Evolutionary conservation across 371 early-diverging fungal genomes (phyloP), one percentile per base, ranked within the genome.

Genomic region (Thermomucor indicae-seudaticae): DNA sequence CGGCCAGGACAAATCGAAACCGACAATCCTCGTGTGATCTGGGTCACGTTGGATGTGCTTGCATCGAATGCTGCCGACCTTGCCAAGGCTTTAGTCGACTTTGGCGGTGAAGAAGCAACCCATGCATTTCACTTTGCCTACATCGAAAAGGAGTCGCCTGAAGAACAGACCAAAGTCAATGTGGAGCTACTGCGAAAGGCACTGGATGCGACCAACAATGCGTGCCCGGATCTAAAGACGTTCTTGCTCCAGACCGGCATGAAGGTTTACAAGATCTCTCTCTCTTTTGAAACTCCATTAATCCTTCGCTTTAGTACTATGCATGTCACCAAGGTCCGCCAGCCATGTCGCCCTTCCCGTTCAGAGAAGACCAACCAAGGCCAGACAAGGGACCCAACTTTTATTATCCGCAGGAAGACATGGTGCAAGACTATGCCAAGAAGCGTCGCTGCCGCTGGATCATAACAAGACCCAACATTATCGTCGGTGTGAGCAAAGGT

Each of bases 221-320:
- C 42, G 6, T 43, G 41, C 6, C 57, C 57, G 5, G 32, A 39
- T 4, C 41, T 56, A 7, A 14, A 56, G 20, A 19, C 51, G 17
- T 56, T 56, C 38, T 29, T 45, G 25, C 31, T 56, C 6, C 50
- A 56, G 34, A 56, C 57, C 0, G 50, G 50, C 3, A 29, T 29
- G 24, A 54, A 54, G 54, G 54, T 54, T 24, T 25, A 17, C 22
- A 34, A 11, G n/a, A n/a, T n/a, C n/a, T n/a, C n/a, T n/a, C n/a
- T n/a, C n/a, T n/a, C n/a, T n/a, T n/a, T n/a, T n/a, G n/a, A n/a
- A n/a, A n/a, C n/a, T n/a, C n/a, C n/a, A n/a, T n/a, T n/a, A n/a
- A n/a, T n/a, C n/a, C n/a, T n/a, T n/a, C n/a, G n/a, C 4, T 29
- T n/a, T 24, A 49, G 50, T 45, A 56, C 30, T 56, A 56, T 44